These are phyloP conservation scores for Tolypocladium ovalisporum DNA, from an alignment of 2,329 filamentous ascomycete species.

Conservation along the genomic window DNA sequence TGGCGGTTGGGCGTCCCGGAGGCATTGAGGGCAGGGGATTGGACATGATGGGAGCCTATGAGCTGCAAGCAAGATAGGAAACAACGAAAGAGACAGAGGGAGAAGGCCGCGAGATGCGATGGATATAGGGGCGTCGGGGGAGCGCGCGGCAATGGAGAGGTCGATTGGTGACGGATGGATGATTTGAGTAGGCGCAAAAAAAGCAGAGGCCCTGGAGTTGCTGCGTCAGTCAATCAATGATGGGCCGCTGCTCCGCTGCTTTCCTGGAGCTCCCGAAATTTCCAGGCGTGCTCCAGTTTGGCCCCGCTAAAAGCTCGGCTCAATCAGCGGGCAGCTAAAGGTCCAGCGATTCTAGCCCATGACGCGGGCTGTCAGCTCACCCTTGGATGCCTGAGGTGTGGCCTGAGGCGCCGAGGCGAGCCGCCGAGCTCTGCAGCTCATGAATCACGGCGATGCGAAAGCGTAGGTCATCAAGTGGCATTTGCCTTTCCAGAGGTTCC, in stretches of 20 bases:
- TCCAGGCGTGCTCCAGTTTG: conserved; percentile 11
- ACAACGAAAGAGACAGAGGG: conserved; percentile 13
- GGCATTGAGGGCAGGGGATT: conserved; percentile 38
- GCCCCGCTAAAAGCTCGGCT: conserved; percentile 1
- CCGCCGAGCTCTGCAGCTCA: too few species aligned
- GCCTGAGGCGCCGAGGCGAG: background rate
- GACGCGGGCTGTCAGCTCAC: background rate
- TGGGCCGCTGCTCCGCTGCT: background rate
- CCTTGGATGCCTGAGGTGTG: conserved; percentile 2
- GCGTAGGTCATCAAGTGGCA: too few species aligned
- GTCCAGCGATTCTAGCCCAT: background rate
- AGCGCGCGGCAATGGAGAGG: background rate
- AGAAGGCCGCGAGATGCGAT: conserved; percentile 14
- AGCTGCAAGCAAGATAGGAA: conserved; percentile 7
- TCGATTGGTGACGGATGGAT: conserved; percentile 11
- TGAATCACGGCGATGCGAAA: too few species aligned
- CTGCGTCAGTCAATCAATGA: background rate
- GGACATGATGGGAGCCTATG: conserved; percentile 24
- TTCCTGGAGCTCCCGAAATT: conserved; percentile 14
- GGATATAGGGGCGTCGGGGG: conserved; percentile 16
- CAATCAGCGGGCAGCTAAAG: background rate
- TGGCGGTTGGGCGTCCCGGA: conserved; percentile 29
- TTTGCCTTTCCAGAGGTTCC: background rate
- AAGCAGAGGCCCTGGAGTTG: conserved; percentile 12
- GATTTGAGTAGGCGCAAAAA: conserved; percentile 17